Evolutionary conservation across 2,329 filamentous ascomycete species (phyloP).

Genomic region (Septoria linicola): DNA sequence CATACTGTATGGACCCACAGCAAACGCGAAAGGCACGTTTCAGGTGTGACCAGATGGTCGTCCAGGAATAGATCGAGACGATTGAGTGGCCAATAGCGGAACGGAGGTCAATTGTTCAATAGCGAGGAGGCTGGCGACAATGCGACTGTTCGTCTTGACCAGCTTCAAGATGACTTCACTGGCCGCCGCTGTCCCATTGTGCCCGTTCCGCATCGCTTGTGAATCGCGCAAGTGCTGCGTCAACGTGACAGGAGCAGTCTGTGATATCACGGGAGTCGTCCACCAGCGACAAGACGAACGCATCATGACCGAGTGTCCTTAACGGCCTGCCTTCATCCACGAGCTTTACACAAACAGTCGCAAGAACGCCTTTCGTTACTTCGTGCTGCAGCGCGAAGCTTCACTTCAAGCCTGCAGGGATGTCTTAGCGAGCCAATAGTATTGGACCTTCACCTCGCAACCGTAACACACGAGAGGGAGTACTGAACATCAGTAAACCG

Average conservation of each 20-base stretch:
- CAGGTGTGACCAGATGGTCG: neutral
- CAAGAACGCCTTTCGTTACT: too few relatives aligned
- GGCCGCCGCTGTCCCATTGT: neutral
- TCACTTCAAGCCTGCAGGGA: neutral
- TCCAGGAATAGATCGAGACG: neutral
- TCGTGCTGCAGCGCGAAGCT: neutral
- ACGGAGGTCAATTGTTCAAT: too few relatives aligned
- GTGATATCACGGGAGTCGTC: too few relatives aligned
- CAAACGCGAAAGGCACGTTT: constrained; percentile 1
- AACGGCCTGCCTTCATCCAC: too few relatives aligned
- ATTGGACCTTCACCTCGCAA: neutral
- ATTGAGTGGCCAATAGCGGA: neutral
- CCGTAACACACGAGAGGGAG: neutral
- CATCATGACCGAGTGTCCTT: too few relatives aligned
- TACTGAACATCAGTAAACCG: neutral
- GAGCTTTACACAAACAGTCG: too few relatives aligned
- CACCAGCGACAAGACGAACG: too few relatives aligned
- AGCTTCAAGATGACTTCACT: too few relatives aligned
- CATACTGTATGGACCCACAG: constrained; percentile 3
- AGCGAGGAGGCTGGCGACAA: neutral
- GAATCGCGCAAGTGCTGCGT: too few relatives aligned
- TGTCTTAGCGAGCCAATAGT: neutral
- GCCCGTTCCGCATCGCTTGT: too few relatives aligned
- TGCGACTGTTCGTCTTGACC: too few relatives aligned
- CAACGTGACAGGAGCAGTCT: too few relatives aligned